A percentile compares a stretch with the other conserved stretches of the same genome.
Evolutionary conservation across 2,329 filamentous ascomycete genomes (phyloP).

Genomic region (Cordyceps fumosorosea): DNA sequence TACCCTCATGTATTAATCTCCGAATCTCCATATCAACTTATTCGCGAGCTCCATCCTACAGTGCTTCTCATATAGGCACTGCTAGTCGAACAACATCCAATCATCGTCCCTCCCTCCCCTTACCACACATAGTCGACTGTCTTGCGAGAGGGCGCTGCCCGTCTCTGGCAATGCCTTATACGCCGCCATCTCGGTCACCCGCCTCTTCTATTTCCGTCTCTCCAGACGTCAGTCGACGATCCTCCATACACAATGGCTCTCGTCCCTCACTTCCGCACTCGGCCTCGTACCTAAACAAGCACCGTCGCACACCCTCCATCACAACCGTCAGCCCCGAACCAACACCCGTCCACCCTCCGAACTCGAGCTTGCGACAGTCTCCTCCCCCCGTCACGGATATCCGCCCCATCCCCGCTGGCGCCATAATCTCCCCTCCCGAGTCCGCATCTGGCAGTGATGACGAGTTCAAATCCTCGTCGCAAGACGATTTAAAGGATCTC

Average conservation of each 20-base stretch:
- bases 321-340: slow-evolving; percentile 31
- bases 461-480: slow-evolving; percentile 46
- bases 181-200: slow-evolving; percentile 65
- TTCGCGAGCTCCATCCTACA: neutral
- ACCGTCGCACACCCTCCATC: slow-evolving; percentile 52
- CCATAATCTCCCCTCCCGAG: slow-evolving; percentile 86
- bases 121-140: neutral
- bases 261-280: slow-evolving; percentile 55
- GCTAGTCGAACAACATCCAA: neutral
- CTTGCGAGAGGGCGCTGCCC: slow-evolving; percentile 4
- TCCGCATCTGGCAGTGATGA: slow-evolving; percentile 82
- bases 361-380: slow-evolving; percentile 68
- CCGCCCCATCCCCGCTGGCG: slow-evolving; percentile 69
- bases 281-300: slow-evolving; percentile 58
- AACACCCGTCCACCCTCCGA: slow-evolving; percentile 34
- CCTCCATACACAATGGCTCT: slow-evolving; percentile 45
- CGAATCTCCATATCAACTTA: neutral
- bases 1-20: slow-evolving; percentile 2
- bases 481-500: slow-evolving; percentile 57
- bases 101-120: neutral
- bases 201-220: slow-evolving; percentile 52
- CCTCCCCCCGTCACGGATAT: slow-evolving; percentile 72
- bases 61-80: slow-evolving; percentile 11
- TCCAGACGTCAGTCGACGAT: slow-evolving; percentile 50
- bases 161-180: slow-evolving; percentile 71